Conservation (phyloP, 2,329 filamentous ascomycete species). For the Penicillium sp. region DNA sequence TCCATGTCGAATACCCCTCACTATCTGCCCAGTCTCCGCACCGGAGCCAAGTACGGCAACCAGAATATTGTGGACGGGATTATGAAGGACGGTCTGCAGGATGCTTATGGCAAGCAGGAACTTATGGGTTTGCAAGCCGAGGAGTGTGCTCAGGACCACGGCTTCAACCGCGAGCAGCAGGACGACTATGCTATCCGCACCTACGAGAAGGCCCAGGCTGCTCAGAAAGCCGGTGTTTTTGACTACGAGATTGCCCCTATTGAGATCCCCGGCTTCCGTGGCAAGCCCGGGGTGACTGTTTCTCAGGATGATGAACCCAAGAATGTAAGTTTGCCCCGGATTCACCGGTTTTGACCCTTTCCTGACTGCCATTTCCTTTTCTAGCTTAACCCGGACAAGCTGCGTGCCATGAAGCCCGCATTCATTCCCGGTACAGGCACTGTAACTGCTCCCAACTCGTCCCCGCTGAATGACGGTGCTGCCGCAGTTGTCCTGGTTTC, state of each 20-base stretch:
- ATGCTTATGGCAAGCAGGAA: conserved; percentile 87
- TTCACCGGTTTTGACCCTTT: background rate
- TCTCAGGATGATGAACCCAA: conserved; percentile 93
- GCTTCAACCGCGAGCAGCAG: conserved; percentile 77
- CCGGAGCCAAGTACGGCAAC: conserved; percentile 90
- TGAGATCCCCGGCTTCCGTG: conserved; percentile 81
- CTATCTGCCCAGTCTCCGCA: conserved; percentile 85
- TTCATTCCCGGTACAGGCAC: conserved; percentile 76
- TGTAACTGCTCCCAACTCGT: conserved; percentile 93
- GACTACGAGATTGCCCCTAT: conserved; percentile 83
- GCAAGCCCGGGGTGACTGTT: conserved; percentile 79
- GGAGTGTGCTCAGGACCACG: conserved; percentile 84
- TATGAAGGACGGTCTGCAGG: conserved; percentile 89
- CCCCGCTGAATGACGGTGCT: conserved; percentile 92
- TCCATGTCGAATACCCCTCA: conserved; percentile 98
- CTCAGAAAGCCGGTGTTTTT: conserved; percentile 79
- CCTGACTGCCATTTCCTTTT: background rate
- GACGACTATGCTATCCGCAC: conserved; percentile 94
- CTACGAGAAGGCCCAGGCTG: conserved; percentile 89
- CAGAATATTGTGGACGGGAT: conserved; percentile 86
- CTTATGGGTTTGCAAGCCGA: conserved; percentile 95
- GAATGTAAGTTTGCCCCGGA: conserved; percentile 57
- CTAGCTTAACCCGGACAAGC: conserved; percentile 73
- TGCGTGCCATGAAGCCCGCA: conserved; percentile 78
- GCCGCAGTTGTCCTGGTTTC: conserved; percentile 90